phyloP scores from a whole-genome alignment of 768 basidiomycete species.

The Piloderma croceum region DNA sequence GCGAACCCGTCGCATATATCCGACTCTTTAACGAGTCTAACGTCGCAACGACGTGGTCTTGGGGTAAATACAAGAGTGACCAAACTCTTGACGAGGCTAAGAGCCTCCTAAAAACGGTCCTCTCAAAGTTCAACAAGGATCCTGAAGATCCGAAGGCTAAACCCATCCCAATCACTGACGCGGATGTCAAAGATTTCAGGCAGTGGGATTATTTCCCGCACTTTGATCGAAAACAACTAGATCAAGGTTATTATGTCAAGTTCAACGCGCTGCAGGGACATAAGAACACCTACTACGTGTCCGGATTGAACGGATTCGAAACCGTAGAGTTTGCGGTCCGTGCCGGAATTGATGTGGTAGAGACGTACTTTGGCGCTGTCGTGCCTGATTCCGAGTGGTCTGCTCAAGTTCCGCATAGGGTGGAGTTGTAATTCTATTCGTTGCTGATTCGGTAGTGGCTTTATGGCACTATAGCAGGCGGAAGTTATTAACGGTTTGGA shows the following conservation, averaged over 20 bases:
- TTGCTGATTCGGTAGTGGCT: too few relatives aligned
- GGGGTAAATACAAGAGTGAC: background rate
- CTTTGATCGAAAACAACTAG: background rate
- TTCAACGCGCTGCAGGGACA: constrained; percentile 5
- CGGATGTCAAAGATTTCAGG: constrained; percentile 1
- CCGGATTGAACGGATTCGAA: constrained; percentile 6
- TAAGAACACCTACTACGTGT: constrained; percentile 2
- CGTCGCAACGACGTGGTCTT: constrained; percentile 5
- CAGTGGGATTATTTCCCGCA: constrained; percentile 4
- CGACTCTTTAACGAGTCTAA: constrained; percentile 4
- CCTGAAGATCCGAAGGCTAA: too few relatives aligned
- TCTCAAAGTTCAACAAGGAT: too few relatives aligned
- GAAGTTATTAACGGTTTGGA: too few relatives aligned
- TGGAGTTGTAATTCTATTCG: too few relatives aligned
- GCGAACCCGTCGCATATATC: background rate
- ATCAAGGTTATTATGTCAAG: background rate
- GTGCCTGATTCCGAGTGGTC: too few relatives aligned
- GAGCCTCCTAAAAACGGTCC: too few relatives aligned
- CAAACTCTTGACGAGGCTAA: background rate
- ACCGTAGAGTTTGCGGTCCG: constrained; percentile 3
- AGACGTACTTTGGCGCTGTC: too few relatives aligned
- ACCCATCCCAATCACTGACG: background rate
- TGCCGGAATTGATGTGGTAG: constrained; percentile 5
- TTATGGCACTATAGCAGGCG: too few relatives aligned
- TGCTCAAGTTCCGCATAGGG: too few relatives aligned